These are phyloP conservation scores for Schizonepeta tenuifolia DNA, from an alignment of 257 asterid genomes.

Conservation along the genomic window DNA sequence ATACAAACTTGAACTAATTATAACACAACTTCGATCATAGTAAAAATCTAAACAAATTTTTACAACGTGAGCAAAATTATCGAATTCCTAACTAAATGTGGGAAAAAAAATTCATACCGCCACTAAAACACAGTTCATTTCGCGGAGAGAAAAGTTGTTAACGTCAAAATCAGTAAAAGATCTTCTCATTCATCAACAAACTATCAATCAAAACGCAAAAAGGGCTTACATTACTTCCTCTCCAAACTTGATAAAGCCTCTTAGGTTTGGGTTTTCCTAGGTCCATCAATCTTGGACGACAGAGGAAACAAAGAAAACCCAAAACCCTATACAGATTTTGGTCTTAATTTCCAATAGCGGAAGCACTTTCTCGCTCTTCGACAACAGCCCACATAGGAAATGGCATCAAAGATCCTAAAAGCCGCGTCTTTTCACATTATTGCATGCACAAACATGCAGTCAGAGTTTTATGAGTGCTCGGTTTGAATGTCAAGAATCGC, in stretches of 20 bases:
- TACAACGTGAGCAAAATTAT: background rate
- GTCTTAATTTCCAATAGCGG: slow-evolving; percentile 15
- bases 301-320: slow-evolving; percentile 32
- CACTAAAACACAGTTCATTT: background rate
- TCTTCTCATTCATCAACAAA: slow-evolving; percentile 19
- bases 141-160: background rate
- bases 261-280: slow-evolving; percentile 46
- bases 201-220: background rate
- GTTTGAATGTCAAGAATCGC: slow-evolving; percentile 44
- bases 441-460: slow-evolving; percentile 40
- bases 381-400: slow-evolving; percentile 37
- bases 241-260: slow-evolving; percentile 83
- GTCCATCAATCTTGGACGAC: slow-evolving; percentile 47
- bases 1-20: slow-evolving; percentile 2
- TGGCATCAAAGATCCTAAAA: slow-evolving; percentile 32
- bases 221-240: slow-evolving; percentile 76
- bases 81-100: background rate
- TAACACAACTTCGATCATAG: slow-evolving; percentile 1
- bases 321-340: slow-evolving; percentile 30
- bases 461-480: slow-evolving; percentile 29
- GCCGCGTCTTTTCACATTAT: slow-evolving; percentile 37
- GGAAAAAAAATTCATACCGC: background rate
- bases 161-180: slow-evolving; percentile 29
- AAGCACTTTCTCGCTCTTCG: slow-evolving; percentile 21
- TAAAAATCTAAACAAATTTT: background rate